Conservation (phyloP, 306 rosid species). For the Corylus heterophylla region DNA sequence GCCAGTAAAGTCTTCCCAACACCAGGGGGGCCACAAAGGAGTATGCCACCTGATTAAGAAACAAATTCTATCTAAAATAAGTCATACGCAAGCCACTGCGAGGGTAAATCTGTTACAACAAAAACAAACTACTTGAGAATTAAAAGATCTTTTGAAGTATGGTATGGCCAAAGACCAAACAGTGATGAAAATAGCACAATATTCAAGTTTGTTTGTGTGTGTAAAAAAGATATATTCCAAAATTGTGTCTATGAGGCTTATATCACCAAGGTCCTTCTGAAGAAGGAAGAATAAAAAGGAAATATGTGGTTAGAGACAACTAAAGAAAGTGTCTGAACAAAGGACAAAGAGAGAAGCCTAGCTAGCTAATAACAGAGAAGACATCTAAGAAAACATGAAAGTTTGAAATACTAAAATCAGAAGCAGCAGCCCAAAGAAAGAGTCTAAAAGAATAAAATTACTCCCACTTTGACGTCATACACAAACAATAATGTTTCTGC, state of each 20-base stretch:
- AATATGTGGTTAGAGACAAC: neutral
- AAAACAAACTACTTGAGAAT: neutral
- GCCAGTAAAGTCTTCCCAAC: slow-evolving; percentile 98
- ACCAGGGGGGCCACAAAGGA: slow-evolving; percentile 98
- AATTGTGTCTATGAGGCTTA: neutral
- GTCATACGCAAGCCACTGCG: slow-evolving; percentile 23
- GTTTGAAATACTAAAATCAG: no score
- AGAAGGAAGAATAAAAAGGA: neutral
- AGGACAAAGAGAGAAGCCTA: no score
- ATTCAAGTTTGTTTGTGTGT: no score
- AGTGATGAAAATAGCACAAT: neutral
- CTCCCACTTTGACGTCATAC: neutral
- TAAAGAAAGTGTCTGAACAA: neutral
- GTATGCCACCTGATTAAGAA: slow-evolving; percentile 84
- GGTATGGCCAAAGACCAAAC: neutral
- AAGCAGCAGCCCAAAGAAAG: no score
- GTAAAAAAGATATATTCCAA: neutral
- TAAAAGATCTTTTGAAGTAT: neutral
- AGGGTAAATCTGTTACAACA: slow-evolving; percentile 7
- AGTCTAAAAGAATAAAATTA: neutral
- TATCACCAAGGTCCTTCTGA: neutral
- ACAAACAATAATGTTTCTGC: neutral
- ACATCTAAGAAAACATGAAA: no score
- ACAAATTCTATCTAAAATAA: slow-evolving; percentile 33
- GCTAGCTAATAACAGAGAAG: no score